Evolutionary conservation across 192 early-diverging fungal species (phyloP).

Genomic region (Powellomyces hirtus): DNA sequence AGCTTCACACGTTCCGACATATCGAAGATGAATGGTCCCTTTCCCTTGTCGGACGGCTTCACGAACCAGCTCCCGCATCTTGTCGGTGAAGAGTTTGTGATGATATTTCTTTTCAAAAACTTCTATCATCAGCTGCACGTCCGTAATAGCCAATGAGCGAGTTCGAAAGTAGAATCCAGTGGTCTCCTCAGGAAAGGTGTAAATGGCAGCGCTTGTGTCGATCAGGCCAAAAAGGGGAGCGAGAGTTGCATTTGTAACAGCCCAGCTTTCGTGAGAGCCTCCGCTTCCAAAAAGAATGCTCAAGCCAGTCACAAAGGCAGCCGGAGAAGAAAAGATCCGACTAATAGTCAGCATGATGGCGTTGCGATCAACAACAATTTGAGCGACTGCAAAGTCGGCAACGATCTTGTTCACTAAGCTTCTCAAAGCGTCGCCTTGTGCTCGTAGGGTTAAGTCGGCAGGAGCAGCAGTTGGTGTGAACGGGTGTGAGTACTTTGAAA

Average conservation of each 20-base stretch:
- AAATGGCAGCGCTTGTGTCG: neutral
- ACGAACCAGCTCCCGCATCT: neutral
- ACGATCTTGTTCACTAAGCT: too few relatives aligned
- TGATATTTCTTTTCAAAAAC: neutral
- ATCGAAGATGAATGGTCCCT: neutral
- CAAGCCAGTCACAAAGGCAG: neutral
- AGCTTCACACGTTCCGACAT: neutral
- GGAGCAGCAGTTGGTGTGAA: too few relatives aligned
- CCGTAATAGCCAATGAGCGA: neutral
- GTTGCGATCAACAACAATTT: neutral
- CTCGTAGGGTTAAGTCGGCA: too few relatives aligned
- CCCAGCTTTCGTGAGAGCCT: too few relatives aligned
- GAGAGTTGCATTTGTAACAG: neutral
- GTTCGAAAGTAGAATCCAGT: neutral
- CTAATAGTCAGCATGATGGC: neutral
- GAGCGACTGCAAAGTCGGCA: neutral
- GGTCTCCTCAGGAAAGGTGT: neutral
- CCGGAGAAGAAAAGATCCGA: neutral
- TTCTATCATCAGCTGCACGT: neutral
- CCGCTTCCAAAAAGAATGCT: neutral
- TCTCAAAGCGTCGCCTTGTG: too few relatives aligned
- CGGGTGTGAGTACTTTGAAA: too few relatives aligned
- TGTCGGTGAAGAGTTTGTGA: neutral
- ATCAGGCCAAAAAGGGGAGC: neutral
- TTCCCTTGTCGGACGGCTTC: neutral